Evolutionary conservation across 257 asterid species (phyloP).

Genomic region (Pogostemon cablin): DNA sequence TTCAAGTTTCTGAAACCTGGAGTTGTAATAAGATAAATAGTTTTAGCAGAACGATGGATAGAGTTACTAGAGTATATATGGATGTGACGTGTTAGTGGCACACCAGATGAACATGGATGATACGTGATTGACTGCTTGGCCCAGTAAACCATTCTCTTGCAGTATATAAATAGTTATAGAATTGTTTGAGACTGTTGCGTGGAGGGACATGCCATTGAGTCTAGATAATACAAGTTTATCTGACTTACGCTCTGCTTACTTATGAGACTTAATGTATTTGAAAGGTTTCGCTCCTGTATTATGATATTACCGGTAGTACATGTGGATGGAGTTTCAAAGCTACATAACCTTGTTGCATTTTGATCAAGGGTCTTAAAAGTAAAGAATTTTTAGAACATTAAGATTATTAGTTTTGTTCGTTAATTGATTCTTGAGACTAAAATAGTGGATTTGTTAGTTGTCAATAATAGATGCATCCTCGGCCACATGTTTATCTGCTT

Average conservation of each 20-base stretch:
- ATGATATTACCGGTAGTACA: neutral
- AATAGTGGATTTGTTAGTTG: neutral
- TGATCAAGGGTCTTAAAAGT: conserved; percentile 15
- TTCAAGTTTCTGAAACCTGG: neutral
- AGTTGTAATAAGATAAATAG: neutral
- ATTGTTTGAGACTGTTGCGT: neutral
- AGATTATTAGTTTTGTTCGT: neutral
- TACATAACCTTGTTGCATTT: conserved; percentile 19
- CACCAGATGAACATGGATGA: conserved; percentile 7
- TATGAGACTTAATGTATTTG: conserved; percentile 4
- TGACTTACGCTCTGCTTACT: neutral
- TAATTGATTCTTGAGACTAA: neutral
- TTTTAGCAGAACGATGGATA: neutral
- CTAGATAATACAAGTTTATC: conserved; percentile 5
- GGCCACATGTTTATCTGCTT: conserved; percentile 1
- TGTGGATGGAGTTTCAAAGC: conserved; percentile 6
- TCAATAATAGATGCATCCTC: neutral
- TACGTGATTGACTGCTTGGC: conserved; percentile 21
- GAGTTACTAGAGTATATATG: no score
- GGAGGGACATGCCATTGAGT: conserved; percentile 10
- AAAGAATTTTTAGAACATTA: neutral
- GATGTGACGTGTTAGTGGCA: neutral
- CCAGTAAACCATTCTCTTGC: conserved; percentile 3
- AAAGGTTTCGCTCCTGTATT: conserved; percentile 5
- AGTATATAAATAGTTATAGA: neutral